These are phyloP conservation scores for Eutreptiella sp. DNA, from an alignment of 208 protist genomes.

Conservation along the genomic window DNA sequence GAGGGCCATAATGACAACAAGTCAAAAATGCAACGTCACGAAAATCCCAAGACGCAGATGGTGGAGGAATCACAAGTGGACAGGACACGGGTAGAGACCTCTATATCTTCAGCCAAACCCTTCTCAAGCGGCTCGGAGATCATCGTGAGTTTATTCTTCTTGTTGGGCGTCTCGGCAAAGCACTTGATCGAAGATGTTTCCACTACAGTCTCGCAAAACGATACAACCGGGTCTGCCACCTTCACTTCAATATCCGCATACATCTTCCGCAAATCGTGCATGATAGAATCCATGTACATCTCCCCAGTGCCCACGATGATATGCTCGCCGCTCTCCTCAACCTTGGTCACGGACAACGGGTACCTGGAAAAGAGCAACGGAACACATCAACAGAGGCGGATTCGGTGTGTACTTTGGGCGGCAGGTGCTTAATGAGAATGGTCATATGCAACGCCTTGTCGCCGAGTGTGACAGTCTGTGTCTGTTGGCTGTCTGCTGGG, in stretches of 20 bases:
- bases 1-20: no score
- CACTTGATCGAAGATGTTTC: constrained; percentile 79
- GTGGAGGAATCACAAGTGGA: no score
- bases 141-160: constrained; percentile 79
- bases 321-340: constrained; percentile 97
- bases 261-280: constrained; percentile 89
- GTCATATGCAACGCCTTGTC: no score
- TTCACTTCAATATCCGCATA: constrained; percentile 87
- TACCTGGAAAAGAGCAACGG: constrained; percentile 47
- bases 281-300: constrained; percentile 95
- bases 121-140: constrained; percentile 81
- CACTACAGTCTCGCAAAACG: constrained; percentile 94
- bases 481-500: no score
- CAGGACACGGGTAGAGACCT: no score
- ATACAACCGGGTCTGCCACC: constrained; percentile 90
- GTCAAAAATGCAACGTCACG: no score
- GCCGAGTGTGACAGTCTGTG: no score
- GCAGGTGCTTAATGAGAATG: no score
- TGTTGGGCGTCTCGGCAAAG: constrained; percentile 72
- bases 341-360: constrained; percentile 72
- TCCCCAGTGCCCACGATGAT: constrained; percentile 95
- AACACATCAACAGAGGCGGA: background rate
- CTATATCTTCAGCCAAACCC: constrained; percentile 71
- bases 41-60: no score
- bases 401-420: background rate